A percentile compares a stretch with the other conserved stretches of the same genome.
phyloP scores from a whole-genome alignment of 768 basidiomycete genomes.

The Mycena chlorophos region DNA sequence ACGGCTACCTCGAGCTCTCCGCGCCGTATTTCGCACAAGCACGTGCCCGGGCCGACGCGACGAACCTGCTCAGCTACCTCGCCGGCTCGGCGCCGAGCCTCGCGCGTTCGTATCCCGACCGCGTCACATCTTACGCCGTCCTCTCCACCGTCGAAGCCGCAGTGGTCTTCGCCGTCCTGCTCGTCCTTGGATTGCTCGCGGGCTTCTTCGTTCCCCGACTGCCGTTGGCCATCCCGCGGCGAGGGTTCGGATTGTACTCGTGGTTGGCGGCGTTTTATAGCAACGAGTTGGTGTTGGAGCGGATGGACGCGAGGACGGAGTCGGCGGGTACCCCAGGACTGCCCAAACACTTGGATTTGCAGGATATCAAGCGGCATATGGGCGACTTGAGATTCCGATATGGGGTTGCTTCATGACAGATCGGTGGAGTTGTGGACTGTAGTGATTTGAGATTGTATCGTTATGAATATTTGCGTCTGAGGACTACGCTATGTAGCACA shows the following conservation, averaged over 20 bases:
- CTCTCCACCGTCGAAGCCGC: slow-evolving; percentile 28
- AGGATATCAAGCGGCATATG: slow-evolving; percentile 29
- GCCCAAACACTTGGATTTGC: slow-evolving; percentile 31
- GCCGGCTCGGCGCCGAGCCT: slow-evolving; percentile 37
- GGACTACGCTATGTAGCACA: no score
- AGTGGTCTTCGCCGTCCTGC: slow-evolving; percentile 25
- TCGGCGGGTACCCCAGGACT: slow-evolving; percentile 19
- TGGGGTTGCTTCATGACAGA: no score
- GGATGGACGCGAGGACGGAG: slow-evolving; percentile 13
- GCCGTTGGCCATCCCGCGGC: slow-evolving; percentile 30
- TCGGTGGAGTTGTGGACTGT: no score
- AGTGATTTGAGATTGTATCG: no score
- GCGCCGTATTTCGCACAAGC: slow-evolving; percentile 32
- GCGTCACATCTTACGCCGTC: slow-evolving; percentile 27
- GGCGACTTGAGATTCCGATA: slow-evolving; percentile 33
- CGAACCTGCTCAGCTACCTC: slow-evolving; percentile 44
- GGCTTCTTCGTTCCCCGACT: slow-evolving; percentile 31
- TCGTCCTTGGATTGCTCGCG: slow-evolving; percentile 34
- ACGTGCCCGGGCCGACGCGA: slow-evolving; percentile 40
- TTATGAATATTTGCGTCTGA: no score
- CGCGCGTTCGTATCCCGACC: slow-evolving; percentile 38
- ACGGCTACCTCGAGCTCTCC: slow-evolving; percentile 41
- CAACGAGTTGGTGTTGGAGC: slow-evolving; percentile 29
- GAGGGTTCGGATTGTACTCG: slow-evolving; percentile 32
- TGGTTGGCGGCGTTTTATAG: slow-evolving; percentile 34